A percentile compares a stretch with the other conserved stretches of the same genome.
phyloP scores from a whole-genome alignment of 805 yeast genomes.

The Sugiyamaella chiloensis region DNA sequence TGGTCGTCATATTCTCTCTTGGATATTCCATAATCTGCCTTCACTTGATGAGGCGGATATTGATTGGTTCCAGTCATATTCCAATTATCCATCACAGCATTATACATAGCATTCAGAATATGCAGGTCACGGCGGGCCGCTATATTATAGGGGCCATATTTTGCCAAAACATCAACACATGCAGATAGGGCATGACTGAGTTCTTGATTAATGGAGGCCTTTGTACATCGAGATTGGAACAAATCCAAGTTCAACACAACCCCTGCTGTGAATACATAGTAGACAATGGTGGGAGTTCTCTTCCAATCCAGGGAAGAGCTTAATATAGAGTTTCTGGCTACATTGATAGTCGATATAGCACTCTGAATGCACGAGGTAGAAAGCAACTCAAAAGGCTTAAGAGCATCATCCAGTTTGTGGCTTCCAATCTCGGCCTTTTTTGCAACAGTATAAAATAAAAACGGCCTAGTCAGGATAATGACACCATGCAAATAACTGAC shows the following conservation, averaged over 20 bases:
- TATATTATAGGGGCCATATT: background rate
- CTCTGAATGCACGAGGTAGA: slow-evolving; percentile 13
- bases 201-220: background rate
- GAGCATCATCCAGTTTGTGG: slow-evolving; percentile 7
- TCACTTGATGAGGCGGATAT: no score
- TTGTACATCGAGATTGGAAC: slow-evolving; percentile 7
- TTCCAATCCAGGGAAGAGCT: background rate
- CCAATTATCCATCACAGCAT: background rate
- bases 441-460: slow-evolving; percentile 17
- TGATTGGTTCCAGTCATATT: no score
- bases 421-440: slow-evolving; percentile 6
- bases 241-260: slow-evolving; percentile 3
- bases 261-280: slow-evolving; percentile 16
- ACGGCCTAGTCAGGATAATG: slow-evolving; percentile 17
- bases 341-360: slow-evolving; percentile 7
- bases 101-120: slow-evolving; percentile 8
- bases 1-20: no score
- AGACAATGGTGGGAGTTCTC: slow-evolving; percentile 12
- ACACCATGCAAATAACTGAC: slow-evolving; percentile 16
- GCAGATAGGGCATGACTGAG: background rate
- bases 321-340: background rate
- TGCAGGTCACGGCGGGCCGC: slow-evolving; percentile 2
- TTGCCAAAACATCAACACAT: background rate
- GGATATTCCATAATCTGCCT: no score
- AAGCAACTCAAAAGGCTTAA: slow-evolving; percentile 12